Base-by-base conservation (phyloP, 2,329 filamentous ascomycete species). In the Xylariales sp. region DNA sequence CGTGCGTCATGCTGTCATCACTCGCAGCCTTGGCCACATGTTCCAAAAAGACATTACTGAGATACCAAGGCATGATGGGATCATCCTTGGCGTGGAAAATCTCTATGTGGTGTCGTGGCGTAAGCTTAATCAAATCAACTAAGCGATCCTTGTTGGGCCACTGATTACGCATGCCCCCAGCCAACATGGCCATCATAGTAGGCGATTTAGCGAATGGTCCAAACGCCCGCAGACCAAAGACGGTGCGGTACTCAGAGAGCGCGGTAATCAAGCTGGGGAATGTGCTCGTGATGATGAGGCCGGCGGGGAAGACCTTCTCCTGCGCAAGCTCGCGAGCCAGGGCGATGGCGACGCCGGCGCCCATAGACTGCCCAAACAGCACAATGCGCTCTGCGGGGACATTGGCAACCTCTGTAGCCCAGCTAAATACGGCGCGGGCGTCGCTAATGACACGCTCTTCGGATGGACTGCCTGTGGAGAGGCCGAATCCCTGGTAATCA, bases 331-430 rank as follows among this genome's bases (percentile, higher is more conserved):
- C 15, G 11, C 14, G 25, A 5, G 13, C 13, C 10, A 37, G 33
- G 5, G 24, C 24, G 15, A 37, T 37, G 15, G 33, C 23, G 10
- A 27, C 23, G 3, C 33, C 33, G 10, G 33, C 15, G 11, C 33
- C 33, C 33, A 37, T 37, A 18, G 33, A 37, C 5, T 37, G 33
- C 4, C 33, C 33, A 6, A 28, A 37, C 15, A 37, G 16, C 16
- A 37, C 33, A 18, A 37, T 37, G 33, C 33, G 33, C 33, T 29
- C 33, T 4, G 33, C 24, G 10, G 33, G 12, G 2, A 37, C 14
- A 12, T n/a, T 14, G 7, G 33, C 33, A 12, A 37, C 33, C 7
- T 37, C 25, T 14, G 19, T 15, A 6, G 24, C 34, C 25, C 34
- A 37, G 3, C 29, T 19, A 10, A 29, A 37, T 4, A 37, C 25